Evolutionary conservation across 306 rosid species (phyloP), one percentile per base, ranked within the genome.

Genomic region (Sindora glabra): DNA sequence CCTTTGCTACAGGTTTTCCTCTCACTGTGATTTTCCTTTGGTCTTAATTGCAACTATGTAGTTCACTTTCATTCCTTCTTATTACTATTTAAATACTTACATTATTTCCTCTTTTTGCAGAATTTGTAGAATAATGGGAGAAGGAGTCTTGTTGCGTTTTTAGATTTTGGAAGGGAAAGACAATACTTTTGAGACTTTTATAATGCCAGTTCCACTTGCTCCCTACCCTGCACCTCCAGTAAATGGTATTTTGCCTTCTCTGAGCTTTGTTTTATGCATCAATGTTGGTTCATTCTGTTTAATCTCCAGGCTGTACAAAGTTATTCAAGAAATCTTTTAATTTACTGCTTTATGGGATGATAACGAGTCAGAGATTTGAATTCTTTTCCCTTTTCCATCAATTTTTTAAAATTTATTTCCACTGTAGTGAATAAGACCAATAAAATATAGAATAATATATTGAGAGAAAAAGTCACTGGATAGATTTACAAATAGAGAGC

Each of bases 141-240:
- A 32, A 70, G 66, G 58, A 52, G 36, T 52, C 74, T 38, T 67
- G 48, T 69, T 63, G 61, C 73, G 48, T 67, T 24, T 41, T 38
- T 74, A 73, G 79, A 85, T 49, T 63, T 79, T 72, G 66, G 64
- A 71, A 48, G 64, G 78, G 79, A 69, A 55, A 62, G 59, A 70
- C 48, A 44, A 38, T 10, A 25, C 40, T 41, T 47, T 59, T 67
- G 5, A 44, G 59, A 70, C 45, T 77, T 49, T 42, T n/a, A 82
- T 79, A 89, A 94, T 94, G 99, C 99, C 99, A 80, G 97, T 94
- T 82, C 99, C 97, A 69, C 99, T 94, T 86, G 99, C 97, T 0
- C 99, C 99, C 17, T 92, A 89, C 64, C 99, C 99, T 12, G 68
- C 90, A 23, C 80, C 89, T 29, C 79, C 95, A 74, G 56, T 94